A percentile compares a stretch with the other conserved stretches of the same genome.
phyloP scores from a whole-genome alignment of 768 basidiomycete species.

The Rhizopogon sp. region DNA sequence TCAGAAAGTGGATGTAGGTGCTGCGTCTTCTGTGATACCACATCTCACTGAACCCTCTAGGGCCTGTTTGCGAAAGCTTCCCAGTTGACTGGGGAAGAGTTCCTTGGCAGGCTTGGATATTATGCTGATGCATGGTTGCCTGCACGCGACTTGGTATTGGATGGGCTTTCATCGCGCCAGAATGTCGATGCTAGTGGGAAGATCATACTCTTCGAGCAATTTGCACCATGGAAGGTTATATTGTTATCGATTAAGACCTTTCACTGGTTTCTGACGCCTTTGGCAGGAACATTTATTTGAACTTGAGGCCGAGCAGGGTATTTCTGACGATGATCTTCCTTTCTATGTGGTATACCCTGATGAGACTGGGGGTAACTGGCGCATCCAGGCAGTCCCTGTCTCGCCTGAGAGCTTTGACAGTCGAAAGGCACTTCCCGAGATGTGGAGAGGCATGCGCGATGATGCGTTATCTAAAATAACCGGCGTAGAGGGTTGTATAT shows the following conservation, averaged over 20 bases:
- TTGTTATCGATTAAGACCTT: background rate
- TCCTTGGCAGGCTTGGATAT: constrained; percentile 72
- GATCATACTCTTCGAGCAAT: constrained; percentile 76
- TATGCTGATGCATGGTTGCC: constrained; percentile 91
- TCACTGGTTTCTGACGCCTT: constrained; percentile 3
- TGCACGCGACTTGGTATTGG: constrained; percentile 73
- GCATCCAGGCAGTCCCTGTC: constrained; percentile 87
- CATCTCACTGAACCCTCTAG: constrained; percentile 32
- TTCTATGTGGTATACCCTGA: constrained; percentile 91
- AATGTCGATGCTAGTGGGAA: constrained; percentile 65
- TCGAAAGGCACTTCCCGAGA: constrained; percentile 87
- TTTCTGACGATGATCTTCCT: constrained; percentile 47
- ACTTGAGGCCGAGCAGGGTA: constrained; percentile 58
- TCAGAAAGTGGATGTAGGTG: constrained; percentile 66
- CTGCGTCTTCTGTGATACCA: constrained; percentile 1
- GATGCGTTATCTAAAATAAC: constrained; percentile 66
- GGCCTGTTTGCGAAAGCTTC: constrained; percentile 77
- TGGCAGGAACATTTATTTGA: constrained; percentile 86
- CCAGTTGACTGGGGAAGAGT: constrained; percentile 78
- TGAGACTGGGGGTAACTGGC: constrained; percentile 71
- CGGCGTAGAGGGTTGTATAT: constrained; percentile 81
- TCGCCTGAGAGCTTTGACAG: constrained; percentile 83
- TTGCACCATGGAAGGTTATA: constrained; percentile 83
- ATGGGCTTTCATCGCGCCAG: constrained; percentile 51
- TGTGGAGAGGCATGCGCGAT: constrained; percentile 91